These are phyloP conservation scores for Trichoderma cornu-damae DNA, from an alignment of 2,329 filamentous ascomycete species.

Conservation along the genomic window DNA sequence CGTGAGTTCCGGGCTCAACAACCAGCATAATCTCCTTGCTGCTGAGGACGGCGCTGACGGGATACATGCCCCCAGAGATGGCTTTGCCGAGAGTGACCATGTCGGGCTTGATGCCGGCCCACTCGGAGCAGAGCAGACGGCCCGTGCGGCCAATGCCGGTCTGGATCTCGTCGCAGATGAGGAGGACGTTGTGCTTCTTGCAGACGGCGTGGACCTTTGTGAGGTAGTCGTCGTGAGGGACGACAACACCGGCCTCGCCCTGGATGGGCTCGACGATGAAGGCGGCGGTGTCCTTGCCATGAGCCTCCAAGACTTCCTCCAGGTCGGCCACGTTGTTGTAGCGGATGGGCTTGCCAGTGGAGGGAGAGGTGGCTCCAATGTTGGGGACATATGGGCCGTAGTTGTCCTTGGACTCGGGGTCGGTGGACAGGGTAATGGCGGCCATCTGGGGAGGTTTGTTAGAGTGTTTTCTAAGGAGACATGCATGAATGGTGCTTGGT, in stretches of 20 bases:
- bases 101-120: conserved; percentile 92
- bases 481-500: too few species aligned
- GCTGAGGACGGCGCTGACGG: conserved; percentile 88
- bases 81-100: conserved; percentile 94
- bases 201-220: conserved; percentile 74
- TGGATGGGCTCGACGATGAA: conserved; percentile 97
- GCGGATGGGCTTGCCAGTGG: conserved; percentile 68
- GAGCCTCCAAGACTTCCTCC: conserved; percentile 69
- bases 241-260: conserved; percentile 93
- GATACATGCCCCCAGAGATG: conserved; percentile 97
- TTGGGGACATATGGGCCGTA: conserved; percentile 94
- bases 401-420: conserved; percentile 92
- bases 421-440: conserved; percentile 90
- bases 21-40: conserved; percentile 92
- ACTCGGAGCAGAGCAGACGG: conserved; percentile 88
- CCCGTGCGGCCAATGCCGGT: conserved; percentile 95
- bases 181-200: conserved; percentile 88
- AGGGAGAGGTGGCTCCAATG: conserved; percentile 71
- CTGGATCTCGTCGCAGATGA: conserved; percentile 98
- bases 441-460: conserved; percentile 82
- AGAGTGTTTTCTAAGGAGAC: too few species aligned
- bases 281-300: conserved; percentile 80
- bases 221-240: conserved; percentile 87
- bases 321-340: conserved; percentile 84
- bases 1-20: conserved; percentile 92